A percentile compares a stretch with the other conserved stretches of the same genome.
Conservation (phyloP, 2,329 filamentous ascomycete genomes). For the Blastomyces gilchristii region DNA sequence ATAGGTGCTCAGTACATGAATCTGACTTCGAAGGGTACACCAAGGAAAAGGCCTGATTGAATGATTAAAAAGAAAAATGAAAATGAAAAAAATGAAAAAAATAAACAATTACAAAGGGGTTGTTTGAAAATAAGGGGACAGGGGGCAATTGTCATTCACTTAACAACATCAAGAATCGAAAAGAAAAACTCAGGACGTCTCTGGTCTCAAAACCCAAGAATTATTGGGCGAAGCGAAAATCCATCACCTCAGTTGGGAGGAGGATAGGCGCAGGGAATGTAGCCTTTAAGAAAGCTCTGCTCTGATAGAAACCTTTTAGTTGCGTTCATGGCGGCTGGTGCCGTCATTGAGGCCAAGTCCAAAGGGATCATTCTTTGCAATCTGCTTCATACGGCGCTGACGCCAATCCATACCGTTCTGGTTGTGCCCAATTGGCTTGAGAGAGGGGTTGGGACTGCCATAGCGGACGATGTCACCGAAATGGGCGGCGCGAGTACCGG, state of each 20-base stretch:
- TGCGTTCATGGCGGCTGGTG: not conserved
- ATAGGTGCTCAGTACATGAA: not conserved
- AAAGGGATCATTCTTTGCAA: conserved; percentile 4
- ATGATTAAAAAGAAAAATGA: not conserved
- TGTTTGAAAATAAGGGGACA: not conserved
- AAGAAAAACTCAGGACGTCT: not conserved
- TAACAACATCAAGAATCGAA: not conserved
- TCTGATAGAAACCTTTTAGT: not conserved
- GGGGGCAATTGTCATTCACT: no score
- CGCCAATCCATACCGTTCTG: conserved; percentile 3
- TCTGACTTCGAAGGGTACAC: not conserved
- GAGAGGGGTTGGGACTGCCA: not conserved
- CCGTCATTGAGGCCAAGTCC: conserved; percentile 2
- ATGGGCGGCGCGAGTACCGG: not conserved
- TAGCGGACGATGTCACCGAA: not conserved
- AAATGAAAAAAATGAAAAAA: not conserved
- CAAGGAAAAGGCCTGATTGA: not conserved
- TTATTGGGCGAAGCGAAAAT: not conserved
- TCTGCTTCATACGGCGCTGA: not conserved
- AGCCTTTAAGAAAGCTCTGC: not conserved
- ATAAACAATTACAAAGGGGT: no score
- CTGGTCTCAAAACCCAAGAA: not conserved
- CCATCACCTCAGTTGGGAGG: not conserved
- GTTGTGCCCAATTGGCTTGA: not conserved
- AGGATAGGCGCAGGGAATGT: not conserved